Evolutionary conservation across 352 stramenopile species (phyloP), one percentile per base, ranked within the genome.

Genomic region (Phytophthora cactorum): DNA sequence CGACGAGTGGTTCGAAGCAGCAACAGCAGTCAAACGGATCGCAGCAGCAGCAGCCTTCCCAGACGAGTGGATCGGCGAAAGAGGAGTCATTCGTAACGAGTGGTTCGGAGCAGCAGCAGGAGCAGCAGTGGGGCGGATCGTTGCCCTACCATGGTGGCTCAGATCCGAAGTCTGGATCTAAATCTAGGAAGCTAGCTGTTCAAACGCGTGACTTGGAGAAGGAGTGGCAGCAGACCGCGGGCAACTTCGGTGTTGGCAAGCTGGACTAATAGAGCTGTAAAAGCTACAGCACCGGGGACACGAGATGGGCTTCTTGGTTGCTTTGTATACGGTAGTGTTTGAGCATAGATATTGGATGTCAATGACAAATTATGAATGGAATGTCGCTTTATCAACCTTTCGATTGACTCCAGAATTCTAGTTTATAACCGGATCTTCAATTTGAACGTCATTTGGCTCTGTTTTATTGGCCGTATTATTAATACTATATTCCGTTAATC

Each of bases 211-310:
- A 67, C 44, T 15, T 72, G 43, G 64, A 66, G 52, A 73, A 65
- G 10, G 59, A 34, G 17, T 67, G 44, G 51, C 0, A 52, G 25
- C 27, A 67, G 43, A 72, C 58, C 5, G 65, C n/a, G 11, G 54
- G 27, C 47, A 73, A 73, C 66, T 73, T 60, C 17, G 66, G 66
- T 52, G 59, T 73, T 46, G 66, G 66, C 44, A 68, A 69, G 52
- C 46, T 73, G 12, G 47, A 73, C 32, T 73, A 69, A 73, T 52
- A 27, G 27, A 43, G 27, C 32, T 34, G 17, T 31, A n/a, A 27
- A 38, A 50, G 29, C 27, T 38, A 22, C 28, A 60, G 38, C 43
- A 52, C 2, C 32, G 51, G 59, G 14, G 15, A 10, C 41, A 27
- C 41, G 41, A 46, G 29, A 32, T 32, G 29, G 6, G 29, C 29